A percentile compares a stretch with the other conserved stretches of the same genome.
Conservation (phyloP, 345 rosid genomes). For the Brassica carinata region DNA sequence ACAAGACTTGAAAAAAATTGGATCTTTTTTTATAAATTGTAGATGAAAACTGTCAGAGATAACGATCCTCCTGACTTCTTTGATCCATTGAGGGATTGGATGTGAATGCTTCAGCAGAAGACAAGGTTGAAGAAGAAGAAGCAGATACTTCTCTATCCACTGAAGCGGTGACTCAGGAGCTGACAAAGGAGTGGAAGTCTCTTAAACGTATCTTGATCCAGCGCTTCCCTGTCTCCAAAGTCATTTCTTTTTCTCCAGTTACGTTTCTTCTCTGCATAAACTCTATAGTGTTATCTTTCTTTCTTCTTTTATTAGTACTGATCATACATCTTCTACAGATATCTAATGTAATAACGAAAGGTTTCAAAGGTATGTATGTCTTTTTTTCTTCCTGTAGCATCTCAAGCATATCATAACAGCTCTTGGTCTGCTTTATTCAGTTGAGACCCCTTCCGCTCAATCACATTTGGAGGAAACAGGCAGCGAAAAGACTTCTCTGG, state of each 20-base stretch:
- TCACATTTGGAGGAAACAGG: slow-evolving; percentile 55
- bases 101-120: slow-evolving; percentile 35
- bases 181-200: slow-evolving; percentile 69
- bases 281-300: not conserved
- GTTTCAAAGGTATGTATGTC: slow-evolving; percentile 56
- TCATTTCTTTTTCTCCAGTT: slow-evolving; percentile 70
- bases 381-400: not conserved
- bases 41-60: slow-evolving; percentile 43
- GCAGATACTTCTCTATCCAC: slow-evolving; percentile 29
- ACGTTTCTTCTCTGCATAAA: slow-evolving; percentile 26
- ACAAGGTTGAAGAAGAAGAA: slow-evolving; percentile 29
- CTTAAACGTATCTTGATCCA: slow-evolving; percentile 83
- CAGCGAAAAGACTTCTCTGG: slow-evolving; percentile 54
- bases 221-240: slow-evolving; percentile 80
- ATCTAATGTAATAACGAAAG: slow-evolving; percentile 62
- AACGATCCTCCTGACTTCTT: slow-evolving; percentile 47
- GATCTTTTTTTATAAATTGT: not conserved
- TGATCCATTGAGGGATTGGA: slow-evolving; percentile 69
- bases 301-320: not conserved
- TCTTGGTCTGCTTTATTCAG: slow-evolving; percentile 37
- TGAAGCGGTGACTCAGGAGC: slow-evolving; percentile 40
- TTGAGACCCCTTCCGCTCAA: slow-evolving; percentile 51
- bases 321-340: slow-evolving; percentile 47
- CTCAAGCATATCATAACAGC: slow-evolving; percentile 3
- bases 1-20: not conserved